These are phyloP conservation scores for Diaporthe aspalathi DNA, from an alignment of 2,329 filamentous ascomycete genomes.

Conservation along the genomic window DNA sequence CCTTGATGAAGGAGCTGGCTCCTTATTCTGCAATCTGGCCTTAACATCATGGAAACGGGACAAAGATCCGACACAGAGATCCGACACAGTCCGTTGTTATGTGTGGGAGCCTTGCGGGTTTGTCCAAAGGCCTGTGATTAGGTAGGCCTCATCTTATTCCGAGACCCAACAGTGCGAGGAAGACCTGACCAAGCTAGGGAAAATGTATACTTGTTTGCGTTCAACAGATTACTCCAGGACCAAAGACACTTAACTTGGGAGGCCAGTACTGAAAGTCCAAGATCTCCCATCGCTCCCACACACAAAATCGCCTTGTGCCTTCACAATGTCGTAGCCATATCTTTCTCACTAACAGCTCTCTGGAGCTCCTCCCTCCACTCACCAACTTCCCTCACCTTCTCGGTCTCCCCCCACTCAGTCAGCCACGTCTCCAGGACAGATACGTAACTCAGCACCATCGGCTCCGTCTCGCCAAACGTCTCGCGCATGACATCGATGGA, in stretches of 20 bases:
- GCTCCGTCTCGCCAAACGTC: not conserved
- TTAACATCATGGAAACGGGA: not conserved
- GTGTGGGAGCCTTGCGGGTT: not conserved
- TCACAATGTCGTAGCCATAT: not conserved
- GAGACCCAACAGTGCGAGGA: not conserved
- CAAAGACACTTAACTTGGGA: too few relatives aligned
- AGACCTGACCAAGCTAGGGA: too few relatives aligned
- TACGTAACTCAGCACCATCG: constrained; percentile 6
- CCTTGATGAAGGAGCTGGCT: not conserved
- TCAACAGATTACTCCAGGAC: too few relatives aligned
- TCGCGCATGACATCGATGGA: constrained; percentile 2
- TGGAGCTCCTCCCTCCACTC: constrained; percentile 1
- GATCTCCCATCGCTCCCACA: not conserved
- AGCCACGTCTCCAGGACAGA: constrained; percentile 14
- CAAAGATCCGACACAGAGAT: not conserved
- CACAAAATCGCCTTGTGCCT: not conserved
- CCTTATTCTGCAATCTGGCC: not conserved
- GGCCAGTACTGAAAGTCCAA: not conserved
- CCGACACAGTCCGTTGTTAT: not conserved
- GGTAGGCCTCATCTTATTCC: not conserved
- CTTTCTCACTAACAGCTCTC: not conserved
- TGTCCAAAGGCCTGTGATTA: not conserved
- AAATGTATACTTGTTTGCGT: not conserved
- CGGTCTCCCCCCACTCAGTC: not conserved
- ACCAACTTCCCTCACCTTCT: not conserved